A percentile compares a stretch with the other conserved stretches of the same genome.
These are phyloP conservation scores for Quercus suber DNA, from an alignment of 306 rosid genomes.

Conservation along the genomic window DNA sequence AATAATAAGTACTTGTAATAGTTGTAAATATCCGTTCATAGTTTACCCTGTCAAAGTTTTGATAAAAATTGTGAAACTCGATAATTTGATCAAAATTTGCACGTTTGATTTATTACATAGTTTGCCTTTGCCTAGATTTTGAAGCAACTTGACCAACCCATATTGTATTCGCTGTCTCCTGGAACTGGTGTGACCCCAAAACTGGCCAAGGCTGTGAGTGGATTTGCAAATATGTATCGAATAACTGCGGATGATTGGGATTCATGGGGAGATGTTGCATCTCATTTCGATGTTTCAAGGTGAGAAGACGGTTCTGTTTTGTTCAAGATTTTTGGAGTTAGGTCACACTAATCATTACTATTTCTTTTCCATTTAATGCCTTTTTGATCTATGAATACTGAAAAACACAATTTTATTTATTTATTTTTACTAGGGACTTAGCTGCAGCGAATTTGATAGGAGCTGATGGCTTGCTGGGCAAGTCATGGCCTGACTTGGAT, in stretches of 20 bases:
- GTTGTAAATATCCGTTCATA: no score
- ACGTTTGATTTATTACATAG: conserved; percentile 4
- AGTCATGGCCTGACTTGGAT: conserved; percentile 98
- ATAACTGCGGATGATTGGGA: conserved; percentile 99
- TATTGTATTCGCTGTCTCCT: conserved; percentile 84
- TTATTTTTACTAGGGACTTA: conserved; percentile 58
- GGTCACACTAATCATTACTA: not conserved
- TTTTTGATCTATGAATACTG: conserved; percentile 10
- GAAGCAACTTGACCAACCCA: conserved; percentile 51
- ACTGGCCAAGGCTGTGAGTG: conserved; percentile 68
- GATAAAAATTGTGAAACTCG: no score
- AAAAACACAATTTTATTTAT: not conserved
- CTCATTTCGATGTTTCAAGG: conserved; percentile 84
- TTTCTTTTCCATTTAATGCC: conserved; percentile 12
- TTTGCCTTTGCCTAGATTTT: conserved; percentile 51
- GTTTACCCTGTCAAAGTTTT: no score
- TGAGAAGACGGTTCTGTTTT: conserved; percentile 21
- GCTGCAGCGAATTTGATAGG: conserved; percentile 73
- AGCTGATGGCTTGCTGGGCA: conserved; percentile 68
- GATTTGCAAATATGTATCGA: conserved; percentile 82
- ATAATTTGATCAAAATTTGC: not conserved
- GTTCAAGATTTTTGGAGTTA: conserved; percentile 8
- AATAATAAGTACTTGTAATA: no score
- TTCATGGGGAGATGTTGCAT: conserved; percentile 57
- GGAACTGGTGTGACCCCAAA: conserved; percentile 76